Conservation (phyloP, 768 basidiomycete genomes). For the Suillus fuscotomentosus region DNA sequence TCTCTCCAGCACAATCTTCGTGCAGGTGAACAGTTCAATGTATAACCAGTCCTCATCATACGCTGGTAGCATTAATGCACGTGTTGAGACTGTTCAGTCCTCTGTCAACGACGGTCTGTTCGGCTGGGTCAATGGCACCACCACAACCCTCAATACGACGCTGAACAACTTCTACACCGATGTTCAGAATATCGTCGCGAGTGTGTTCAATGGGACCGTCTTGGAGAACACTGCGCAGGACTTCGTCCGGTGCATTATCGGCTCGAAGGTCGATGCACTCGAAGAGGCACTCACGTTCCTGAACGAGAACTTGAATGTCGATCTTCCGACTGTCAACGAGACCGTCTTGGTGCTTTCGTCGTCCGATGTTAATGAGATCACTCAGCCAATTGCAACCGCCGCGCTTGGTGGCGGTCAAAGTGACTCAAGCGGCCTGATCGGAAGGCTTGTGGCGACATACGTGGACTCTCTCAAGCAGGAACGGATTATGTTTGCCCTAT, state of each 20-base stretch:
- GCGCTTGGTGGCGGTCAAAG: slow-evolving; percentile 63
- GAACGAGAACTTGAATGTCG: slow-evolving; percentile 79
- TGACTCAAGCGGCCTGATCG: slow-evolving; percentile 62
- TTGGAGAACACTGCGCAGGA: slow-evolving; percentile 80
- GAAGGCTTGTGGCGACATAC: slow-evolving; percentile 71
- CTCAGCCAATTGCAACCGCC: slow-evolving; percentile 78
- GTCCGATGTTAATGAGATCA: slow-evolving; percentile 66
- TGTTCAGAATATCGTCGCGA: slow-evolving; percentile 72
- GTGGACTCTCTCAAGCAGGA: slow-evolving; percentile 73
- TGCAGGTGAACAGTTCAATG: slow-evolving; percentile 81
- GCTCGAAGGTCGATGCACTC: slow-evolving; percentile 85
- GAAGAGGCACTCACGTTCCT: slow-evolving; percentile 90
- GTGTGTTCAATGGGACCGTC: slow-evolving; percentile 82
- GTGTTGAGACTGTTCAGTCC: slow-evolving; percentile 66
- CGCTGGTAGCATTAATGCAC: slow-evolving; percentile 72
- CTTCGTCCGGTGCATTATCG: slow-evolving; percentile 87
- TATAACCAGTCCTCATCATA: slow-evolving; percentile 76
- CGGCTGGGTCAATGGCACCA: slow-evolving; percentile 93
- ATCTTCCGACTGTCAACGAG: slow-evolving; percentile 77
- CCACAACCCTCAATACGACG: slow-evolving; percentile 82
- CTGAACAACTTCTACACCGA: slow-evolving; percentile 85
- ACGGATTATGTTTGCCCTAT: slow-evolving; percentile 78
- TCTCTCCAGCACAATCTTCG: slow-evolving; percentile 70
- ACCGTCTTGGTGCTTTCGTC: slow-evolving; percentile 77
- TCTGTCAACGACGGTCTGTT: slow-evolving; percentile 86